Evolutionary conservation across 2,329 filamentous ascomycete genomes (phyloP).

Genomic region (Ascochyta viciae-villosae): DNA sequence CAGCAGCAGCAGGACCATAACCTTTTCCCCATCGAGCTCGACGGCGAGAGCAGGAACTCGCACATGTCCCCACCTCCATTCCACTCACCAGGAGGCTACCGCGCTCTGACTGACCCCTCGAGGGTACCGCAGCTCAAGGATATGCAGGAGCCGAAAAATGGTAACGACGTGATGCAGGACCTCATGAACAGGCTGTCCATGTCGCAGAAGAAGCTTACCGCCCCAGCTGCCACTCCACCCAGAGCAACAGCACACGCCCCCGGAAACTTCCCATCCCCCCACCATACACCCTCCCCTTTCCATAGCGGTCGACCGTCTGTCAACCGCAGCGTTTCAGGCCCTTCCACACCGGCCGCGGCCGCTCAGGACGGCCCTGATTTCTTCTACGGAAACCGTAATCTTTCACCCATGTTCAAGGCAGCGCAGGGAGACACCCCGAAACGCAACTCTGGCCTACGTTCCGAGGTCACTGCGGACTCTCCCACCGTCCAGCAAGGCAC

Average conservation of each 20-base stretch:
- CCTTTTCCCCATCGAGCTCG: conserved; percentile 73
- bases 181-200: conserved; percentile 51
- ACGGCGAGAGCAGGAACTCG: conserved; percentile 38
- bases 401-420: conserved; percentile 58
- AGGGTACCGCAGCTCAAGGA: conserved; percentile 35
- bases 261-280: conserved; percentile 32
- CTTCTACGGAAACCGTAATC: conserved; percentile 55
- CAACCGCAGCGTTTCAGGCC: conserved; percentile 40
- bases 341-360: conserved; percentile 41
- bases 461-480: conserved; percentile 50
- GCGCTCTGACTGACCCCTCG: conserved; percentile 44
- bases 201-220: conserved; percentile 36
- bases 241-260: conserved; percentile 28
- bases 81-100: conserved; percentile 30
- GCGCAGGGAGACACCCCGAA: conserved; percentile 52
- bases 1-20: conserved; percentile 53
- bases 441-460: conserved; percentile 54
- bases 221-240: conserved; percentile 31
- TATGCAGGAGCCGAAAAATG: conserved; percentile 49
- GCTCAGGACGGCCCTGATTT: conserved; percentile 38
- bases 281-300: conserved; percentile 51
- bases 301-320: conserved; percentile 42
- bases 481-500: conserved; percentile 32
- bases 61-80: conserved; percentile 34
- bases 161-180: conserved; percentile 54